These are phyloP conservation scores for Melanopsichium pennsylvanicum DNA, from an alignment of 1,284 basidiomycete species.

Conservation along the genomic window DNA sequence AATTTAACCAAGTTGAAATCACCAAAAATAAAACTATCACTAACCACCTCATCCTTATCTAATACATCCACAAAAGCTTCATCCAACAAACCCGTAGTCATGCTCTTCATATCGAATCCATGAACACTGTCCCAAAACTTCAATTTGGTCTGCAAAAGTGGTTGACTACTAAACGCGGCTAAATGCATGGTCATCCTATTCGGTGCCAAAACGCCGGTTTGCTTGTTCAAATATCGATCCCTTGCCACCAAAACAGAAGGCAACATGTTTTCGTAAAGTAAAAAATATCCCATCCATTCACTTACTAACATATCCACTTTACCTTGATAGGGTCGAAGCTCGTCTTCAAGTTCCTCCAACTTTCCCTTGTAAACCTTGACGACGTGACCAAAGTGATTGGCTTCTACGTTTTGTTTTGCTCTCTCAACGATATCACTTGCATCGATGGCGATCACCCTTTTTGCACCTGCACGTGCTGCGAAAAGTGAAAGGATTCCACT, in stretches of 20 bases:
- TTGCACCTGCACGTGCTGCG: constrained; percentile 88
- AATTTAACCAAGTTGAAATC: constrained; percentile 57
- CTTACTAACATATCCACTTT: constrained; percentile 92
- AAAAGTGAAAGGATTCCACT: constrained; percentile 83
- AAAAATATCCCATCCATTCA: constrained; percentile 83
- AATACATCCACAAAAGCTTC: constrained; percentile 62
- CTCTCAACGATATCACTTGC: constrained; percentile 86
- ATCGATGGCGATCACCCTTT: constrained; percentile 91
- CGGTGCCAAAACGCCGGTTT: constrained; percentile 83
- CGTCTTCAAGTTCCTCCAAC: constrained; percentile 80
- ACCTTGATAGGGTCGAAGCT: constrained; percentile 72
- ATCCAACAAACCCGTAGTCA: constrained; percentile 57
- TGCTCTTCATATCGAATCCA: constrained; percentile 69
- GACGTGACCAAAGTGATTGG: constrained; percentile 78
- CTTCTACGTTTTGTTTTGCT: constrained; percentile 80
- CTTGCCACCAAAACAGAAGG: constrained; percentile 89
- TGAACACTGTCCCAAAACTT: constrained; percentile 91
- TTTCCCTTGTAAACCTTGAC: constrained; percentile 86
- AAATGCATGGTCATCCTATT: constrained; percentile 88
- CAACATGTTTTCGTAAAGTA: constrained; percentile 93
- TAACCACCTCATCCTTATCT: constrained; percentile 44
- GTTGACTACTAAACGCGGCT: constrained; percentile 77
- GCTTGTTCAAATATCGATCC: constrained; percentile 78
- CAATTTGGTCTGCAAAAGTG: constrained; percentile 80
- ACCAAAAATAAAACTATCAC: constrained; percentile 41